A percentile compares a stretch with the other conserved stretches of the same genome.
These are phyloP conservation scores for Fomitopsis serialis DNA, from an alignment of 768 basidiomycete genomes.

Conservation along the genomic window DNA sequence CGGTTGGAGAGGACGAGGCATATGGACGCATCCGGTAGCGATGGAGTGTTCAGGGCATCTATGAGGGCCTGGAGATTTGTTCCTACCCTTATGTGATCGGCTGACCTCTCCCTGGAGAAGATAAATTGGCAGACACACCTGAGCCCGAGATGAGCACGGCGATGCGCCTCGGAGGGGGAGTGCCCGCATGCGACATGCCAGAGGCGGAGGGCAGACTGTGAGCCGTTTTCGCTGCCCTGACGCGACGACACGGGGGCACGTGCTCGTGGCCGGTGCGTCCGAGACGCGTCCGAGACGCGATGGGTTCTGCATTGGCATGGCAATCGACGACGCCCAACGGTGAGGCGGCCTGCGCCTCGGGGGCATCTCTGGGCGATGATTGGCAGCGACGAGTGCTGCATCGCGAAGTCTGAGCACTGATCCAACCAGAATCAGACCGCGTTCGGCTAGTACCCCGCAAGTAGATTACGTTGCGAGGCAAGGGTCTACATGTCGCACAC, in stretches of 20 bases:
- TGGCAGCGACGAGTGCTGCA: not conserved
- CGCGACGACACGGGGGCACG: too few relatives aligned
- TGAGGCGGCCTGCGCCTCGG: not conserved
- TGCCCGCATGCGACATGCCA: not conserved
- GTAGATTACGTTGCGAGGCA: not conserved
- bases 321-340: too few relatives aligned
- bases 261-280: too few relatives aligned
- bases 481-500: not conserved
- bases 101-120: constrained; percentile 2
- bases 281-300: too few relatives aligned
- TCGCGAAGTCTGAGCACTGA: not conserved
- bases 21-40: constrained; percentile 68
- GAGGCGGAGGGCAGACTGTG: too few relatives aligned
- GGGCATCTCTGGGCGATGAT: not conserved
- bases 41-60: constrained; percentile 73
- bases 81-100: constrained; percentile 41
- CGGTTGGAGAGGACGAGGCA: constrained; percentile 87
- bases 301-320: too few relatives aligned
- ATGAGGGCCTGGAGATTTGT: constrained; percentile 96
- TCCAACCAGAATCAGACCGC: not conserved
- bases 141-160: constrained; percentile 65
- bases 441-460: not conserved
- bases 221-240: too few relatives aligned
- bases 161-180: constrained; percentile 27
- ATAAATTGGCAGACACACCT: constrained; percentile 29